Evolutionary conservation across 371 early-diverging fungal genomes (phyloP), one percentile per base, ranked within the genome.

Genomic region (Rhizopus stolonifer): DNA sequence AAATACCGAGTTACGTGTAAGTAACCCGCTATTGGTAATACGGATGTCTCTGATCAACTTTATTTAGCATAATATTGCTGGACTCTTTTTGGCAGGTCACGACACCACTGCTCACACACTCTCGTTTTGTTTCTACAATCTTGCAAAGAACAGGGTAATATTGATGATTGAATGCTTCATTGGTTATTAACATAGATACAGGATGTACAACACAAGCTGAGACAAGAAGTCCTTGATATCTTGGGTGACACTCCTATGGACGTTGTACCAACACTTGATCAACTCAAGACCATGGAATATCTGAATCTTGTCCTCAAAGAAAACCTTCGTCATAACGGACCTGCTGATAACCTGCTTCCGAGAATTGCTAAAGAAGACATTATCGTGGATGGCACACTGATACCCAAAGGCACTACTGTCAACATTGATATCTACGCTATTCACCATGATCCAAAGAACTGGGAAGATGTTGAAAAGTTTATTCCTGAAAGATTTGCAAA

Each of bases 401-500:
- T 61, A 9, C 54, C 65, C 4, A 59, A 60, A 19, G 52, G 43
- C n/a, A 36, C 53, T 4, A 43, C 46, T 3, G 43, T 66, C 4
- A 48, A 40, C 25, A 22, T 56, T 21, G 61, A 61, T 17, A 24
- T 59, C 17, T 25, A 44, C 1, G 52, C 60, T 23, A 47, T 65
- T 2, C 60, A 51, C 29, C 52, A 70, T 52, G 65, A 71, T 34
- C 67, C 74, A 17, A 50, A 67, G 21, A 52, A 67, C 36, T 80
- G 71, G 54, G 49, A 60, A 0, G 40, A 74, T 9, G 75, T 79
- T 3, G 54, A 77, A 1, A 45, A 43, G 17, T 82, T 81, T 32
- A 56, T 69, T n/a, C 84, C 83, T 6, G 79, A 78, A 17, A 62
- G 83, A 31, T 82, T 80, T 50, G 58, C 54, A 4, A 60, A 64